These are phyloP conservation scores for Aspergillus pseudotamarii DNA, from an alignment of 2,329 filamentous ascomycete species.

Conservation along the genomic window DNA sequence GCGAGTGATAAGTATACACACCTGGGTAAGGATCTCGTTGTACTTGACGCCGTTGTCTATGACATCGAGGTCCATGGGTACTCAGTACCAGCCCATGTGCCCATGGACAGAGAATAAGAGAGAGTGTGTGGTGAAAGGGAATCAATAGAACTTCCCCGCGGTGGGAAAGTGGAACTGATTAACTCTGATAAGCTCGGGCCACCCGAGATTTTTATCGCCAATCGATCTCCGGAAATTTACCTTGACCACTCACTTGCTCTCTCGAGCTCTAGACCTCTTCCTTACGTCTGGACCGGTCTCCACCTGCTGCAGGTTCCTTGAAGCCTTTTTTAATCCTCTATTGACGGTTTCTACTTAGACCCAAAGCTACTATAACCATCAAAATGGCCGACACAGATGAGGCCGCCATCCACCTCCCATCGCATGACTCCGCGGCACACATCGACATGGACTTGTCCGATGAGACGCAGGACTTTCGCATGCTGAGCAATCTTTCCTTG, in stretches of 20 bases:
- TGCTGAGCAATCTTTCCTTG: slow-evolving; percentile 62
- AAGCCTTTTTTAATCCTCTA: neutral
- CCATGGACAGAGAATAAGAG: neutral
- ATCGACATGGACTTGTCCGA: slow-evolving; percentile 71
- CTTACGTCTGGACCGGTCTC: neutral
- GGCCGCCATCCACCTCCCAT: slow-evolving; percentile 39
- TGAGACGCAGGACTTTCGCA: slow-evolving; percentile 83
- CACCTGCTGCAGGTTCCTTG: neutral
- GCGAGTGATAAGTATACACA: slow-evolving; percentile 8
- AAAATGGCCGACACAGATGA: slow-evolving; percentile 50
- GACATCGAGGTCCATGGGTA: neutral
- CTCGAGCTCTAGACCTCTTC: neutral
- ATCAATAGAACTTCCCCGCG: slow-evolving; percentile 3
- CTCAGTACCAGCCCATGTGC: neutral
- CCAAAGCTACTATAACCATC: neutral
- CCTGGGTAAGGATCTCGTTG: slow-evolving; percentile 26
- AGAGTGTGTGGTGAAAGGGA: neutral
- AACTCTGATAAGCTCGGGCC: slow-evolving; percentile 16
- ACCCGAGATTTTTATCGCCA: slow-evolving; percentile 20
- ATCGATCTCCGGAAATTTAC: neutral
- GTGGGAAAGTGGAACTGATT: slow-evolving; percentile 8
- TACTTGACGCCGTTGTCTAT: slow-evolving; percentile 14
- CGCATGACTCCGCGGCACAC: slow-evolving; percentile 34
- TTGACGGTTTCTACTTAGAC: neutral
- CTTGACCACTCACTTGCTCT: neutral